phyloP scores from a whole-genome alignment of 306 rosid genomes.

The Carpinus fangiana region DNA sequence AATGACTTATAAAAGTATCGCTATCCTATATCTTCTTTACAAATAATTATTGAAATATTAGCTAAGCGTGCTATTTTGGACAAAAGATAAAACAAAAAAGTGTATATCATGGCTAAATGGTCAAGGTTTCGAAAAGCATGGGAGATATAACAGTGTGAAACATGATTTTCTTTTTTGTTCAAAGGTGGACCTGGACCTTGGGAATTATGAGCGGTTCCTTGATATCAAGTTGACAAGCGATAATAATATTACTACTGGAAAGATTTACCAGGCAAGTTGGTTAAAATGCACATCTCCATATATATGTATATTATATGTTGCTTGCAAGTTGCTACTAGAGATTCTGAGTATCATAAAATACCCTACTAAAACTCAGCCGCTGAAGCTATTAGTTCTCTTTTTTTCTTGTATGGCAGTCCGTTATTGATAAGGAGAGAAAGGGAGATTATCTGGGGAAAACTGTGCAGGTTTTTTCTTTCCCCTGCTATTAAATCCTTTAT shows the following conservation, averaged over 20 bases:
- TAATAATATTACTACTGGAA: slow-evolving; percentile 92
- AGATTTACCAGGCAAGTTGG: slow-evolving; percentile 82
- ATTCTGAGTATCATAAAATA: slow-evolving; percentile 26
- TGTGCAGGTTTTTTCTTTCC: slow-evolving; percentile 60
- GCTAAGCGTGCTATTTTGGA: background rate
- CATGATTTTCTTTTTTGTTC: slow-evolving; percentile 36
- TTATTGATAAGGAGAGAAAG: slow-evolving; percentile 75
- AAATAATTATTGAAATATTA: background rate
- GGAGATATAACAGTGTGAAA: slow-evolving; percentile 29
- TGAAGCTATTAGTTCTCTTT: background rate
- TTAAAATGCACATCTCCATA: background rate
- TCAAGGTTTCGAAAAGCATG: slow-evolving; percentile 20
- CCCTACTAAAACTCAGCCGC: background rate
- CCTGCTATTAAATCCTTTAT: slow-evolving; percentile 5
- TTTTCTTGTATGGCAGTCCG: slow-evolving; percentile 44
- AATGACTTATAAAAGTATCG: background rate
- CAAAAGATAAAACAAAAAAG: background rate
- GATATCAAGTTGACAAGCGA: slow-evolving; percentile 88
- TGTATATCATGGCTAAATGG: slow-evolving; percentile 15
- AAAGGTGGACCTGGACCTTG: slow-evolving; percentile 99
- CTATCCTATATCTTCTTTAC: background rate
- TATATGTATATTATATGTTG: background rate
- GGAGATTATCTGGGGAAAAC: slow-evolving; percentile 94
- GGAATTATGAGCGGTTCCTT: slow-evolving; percentile 91
- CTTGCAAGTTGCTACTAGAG: background rate